Base-by-base conservation (phyloP, 345 rosid species). In the Balakata baccata region DNA sequence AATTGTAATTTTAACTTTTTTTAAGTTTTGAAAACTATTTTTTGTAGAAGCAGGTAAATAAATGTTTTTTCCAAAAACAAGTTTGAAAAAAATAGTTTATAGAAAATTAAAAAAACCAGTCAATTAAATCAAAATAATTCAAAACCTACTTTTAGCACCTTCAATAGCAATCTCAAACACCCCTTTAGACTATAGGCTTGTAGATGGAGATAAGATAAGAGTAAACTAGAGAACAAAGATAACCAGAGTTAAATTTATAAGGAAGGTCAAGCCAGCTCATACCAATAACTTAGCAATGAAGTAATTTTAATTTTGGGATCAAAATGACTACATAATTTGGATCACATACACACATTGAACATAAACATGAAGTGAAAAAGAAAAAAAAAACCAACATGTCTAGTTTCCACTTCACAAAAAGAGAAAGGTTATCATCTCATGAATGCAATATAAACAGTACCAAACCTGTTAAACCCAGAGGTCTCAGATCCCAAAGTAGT, bases 401-500 rank as follows among this genome's bases (percentile, higher is more conserved):
- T 60, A 22, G 29, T 56, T n/a, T 56, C 9, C 11, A n/a, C 60
- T 50, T 13, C 17, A 13, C 8, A 56, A 56, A 54, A 23, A 22
- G 25, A 58, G 23, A 58, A 58, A 38, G 18, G 4, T 18, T 60
- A 38, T 62, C n/a, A 37, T 62, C 46, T 37, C 66, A 62, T 37
- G 20, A 61, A 61, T 14, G n/a, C 45, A 17, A 37, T 38, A 34
- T 34, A 37, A 62, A 66, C 54, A 66, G 38, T 7, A 47, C 14
- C 50, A 53, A 82, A 94, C 97, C 99, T 85, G 94, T 87, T 76
- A 92, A 82, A 12, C 98, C 97, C 56, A 89, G 70, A n/a, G 94
- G 74, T 57, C 91, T 88, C 63, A 95, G 81, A 89, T 92, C 98
- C 99, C 99, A 95, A 4, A 95, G 87, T 81, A 95, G 69, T 84